Conservation (phyloP, 2,329 filamentous ascomycete species). For the Xylaria sp. region DNA sequence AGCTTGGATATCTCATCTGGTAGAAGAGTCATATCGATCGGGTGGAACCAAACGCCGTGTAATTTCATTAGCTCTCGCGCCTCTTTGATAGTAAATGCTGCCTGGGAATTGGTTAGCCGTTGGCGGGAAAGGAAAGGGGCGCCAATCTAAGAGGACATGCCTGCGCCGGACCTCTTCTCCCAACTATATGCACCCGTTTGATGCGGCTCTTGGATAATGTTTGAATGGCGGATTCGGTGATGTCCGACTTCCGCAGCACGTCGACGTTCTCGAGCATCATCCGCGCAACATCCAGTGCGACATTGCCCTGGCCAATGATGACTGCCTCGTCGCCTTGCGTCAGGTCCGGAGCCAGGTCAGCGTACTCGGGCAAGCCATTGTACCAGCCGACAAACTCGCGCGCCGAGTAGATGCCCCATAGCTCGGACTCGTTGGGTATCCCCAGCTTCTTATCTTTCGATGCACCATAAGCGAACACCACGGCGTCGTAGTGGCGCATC, state of each 20-base stretch:
- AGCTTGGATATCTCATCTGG: slow-evolving; percentile 75
- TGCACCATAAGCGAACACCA: slow-evolving; percentile 93
- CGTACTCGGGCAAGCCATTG: slow-evolving; percentile 89
- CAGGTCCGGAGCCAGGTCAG: slow-evolving; percentile 77
- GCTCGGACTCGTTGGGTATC: slow-evolving; percentile 79
- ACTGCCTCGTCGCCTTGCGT: slow-evolving; percentile 82
- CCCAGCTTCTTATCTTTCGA: slow-evolving; percentile 82
- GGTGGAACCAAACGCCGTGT: slow-evolving; percentile 75
- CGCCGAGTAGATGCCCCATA: slow-evolving; percentile 85
- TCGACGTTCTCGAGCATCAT: slow-evolving; percentile 84
- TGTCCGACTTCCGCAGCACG: slow-evolving; percentile 82
- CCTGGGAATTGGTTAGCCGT: slow-evolving; percentile 60
- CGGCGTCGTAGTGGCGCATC: slow-evolving; percentile 86
- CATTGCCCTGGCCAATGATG: slow-evolving; percentile 94
- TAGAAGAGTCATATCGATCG: slow-evolving; percentile 73
- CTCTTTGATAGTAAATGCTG: slow-evolving; percentile 96
- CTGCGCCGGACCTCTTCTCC: slow-evolving; percentile 88
- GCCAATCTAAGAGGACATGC: slow-evolving; percentile 55
- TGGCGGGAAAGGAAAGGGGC: not conserved
- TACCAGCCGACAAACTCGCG: slow-evolving; percentile 98
- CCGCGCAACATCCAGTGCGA: slow-evolving; percentile 91
- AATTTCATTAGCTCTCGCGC: slow-evolving; percentile 87
- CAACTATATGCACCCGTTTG: slow-evolving; percentile 85
- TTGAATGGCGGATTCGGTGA: slow-evolving; percentile 84
- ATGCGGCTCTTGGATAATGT: slow-evolving; percentile 77